phyloP scores from a whole-genome alignment of 1,284 basidiomycete species.

The Tilletia indica region DNA sequence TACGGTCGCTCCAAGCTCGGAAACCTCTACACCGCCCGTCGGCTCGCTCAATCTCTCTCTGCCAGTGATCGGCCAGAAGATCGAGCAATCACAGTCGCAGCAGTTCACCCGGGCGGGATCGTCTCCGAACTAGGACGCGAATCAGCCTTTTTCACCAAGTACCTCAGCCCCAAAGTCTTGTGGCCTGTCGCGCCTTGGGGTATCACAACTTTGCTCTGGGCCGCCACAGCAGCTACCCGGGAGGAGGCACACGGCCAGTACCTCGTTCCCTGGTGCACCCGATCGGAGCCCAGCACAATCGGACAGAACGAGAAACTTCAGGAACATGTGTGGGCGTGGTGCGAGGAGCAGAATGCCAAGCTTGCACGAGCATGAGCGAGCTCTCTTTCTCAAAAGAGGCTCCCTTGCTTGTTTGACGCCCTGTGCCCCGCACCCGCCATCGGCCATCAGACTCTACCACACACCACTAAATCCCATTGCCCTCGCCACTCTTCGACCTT shows the following conservation, averaged over 20 bases:
- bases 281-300: constrained; percentile 26
- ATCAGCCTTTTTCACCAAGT: constrained; percentile 9
- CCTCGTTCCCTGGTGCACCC: constrained; percentile 36
- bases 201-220: constrained; percentile 40
- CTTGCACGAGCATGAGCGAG: neutral
- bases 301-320: constrained; percentile 21
- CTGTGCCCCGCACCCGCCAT: too few relatives aligned
- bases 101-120: constrained; percentile 3
- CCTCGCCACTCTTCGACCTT: too few relatives aligned
- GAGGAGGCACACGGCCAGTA: constrained; percentile 31
- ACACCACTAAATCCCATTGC: too few relatives aligned
- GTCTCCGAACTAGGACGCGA: constrained; percentile 7
- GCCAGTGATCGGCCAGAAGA: neutral
- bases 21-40: constrained; percentile 28
- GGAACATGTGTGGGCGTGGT: constrained; percentile 31
- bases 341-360: constrained; percentile 31
- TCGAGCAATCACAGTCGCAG: neutral
- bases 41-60: constrained; percentile 21
- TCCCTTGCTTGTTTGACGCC: neutral
- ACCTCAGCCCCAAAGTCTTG: constrained; percentile 9
- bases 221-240: constrained; percentile 20
- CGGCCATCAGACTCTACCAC: too few relatives aligned
- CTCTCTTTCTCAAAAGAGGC: neutral
- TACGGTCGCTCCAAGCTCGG: constrained; percentile 31
- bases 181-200: constrained; percentile 23